Evolutionary conservation across 2,329 filamentous ascomycete species (phyloP).

Genomic region (Ampelomyces quisqualis): DNA sequence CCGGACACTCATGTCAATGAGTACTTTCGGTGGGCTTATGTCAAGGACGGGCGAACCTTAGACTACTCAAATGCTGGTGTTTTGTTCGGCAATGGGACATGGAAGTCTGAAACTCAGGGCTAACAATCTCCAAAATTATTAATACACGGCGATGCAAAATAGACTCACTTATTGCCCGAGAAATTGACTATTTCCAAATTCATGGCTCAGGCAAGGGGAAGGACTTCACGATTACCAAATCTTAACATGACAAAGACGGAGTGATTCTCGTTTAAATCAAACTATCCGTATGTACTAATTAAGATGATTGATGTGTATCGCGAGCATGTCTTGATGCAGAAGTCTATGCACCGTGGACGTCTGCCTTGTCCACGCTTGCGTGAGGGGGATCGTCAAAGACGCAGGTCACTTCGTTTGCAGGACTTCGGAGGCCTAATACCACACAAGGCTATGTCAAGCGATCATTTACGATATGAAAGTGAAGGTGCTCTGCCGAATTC

Average conservation of each 20-base stretch:
- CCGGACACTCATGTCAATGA: conserved; percentile 26
- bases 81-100: conserved; percentile 31
- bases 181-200: no score
- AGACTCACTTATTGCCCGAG: no score
- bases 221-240: not conserved
- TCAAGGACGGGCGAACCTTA: conserved; percentile 28
- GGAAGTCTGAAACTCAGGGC: conserved; percentile 24
- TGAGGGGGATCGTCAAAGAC: not conserved
- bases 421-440: conserved; percentile 1
- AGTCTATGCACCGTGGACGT: not conserved
- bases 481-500: not conserved
- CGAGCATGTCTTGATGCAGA: not conserved
- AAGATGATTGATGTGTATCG: no score
- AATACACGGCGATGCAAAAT: no score
- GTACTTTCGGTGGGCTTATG: conserved; percentile 41
- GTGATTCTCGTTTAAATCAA: no score
- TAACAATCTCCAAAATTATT: not conserved
- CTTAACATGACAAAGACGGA: no score
- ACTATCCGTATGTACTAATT: no score
- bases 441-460: conserved; percentile 6
- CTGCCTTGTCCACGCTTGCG: not conserved
- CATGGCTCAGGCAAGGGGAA: no score
- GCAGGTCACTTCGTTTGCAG: not conserved
- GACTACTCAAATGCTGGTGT: conserved; percentile 38
- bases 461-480: not conserved